Evolutionary conservation across 2,329 filamentous ascomycete species (phyloP).

Genomic region (Cytospora piceicola): DNA sequence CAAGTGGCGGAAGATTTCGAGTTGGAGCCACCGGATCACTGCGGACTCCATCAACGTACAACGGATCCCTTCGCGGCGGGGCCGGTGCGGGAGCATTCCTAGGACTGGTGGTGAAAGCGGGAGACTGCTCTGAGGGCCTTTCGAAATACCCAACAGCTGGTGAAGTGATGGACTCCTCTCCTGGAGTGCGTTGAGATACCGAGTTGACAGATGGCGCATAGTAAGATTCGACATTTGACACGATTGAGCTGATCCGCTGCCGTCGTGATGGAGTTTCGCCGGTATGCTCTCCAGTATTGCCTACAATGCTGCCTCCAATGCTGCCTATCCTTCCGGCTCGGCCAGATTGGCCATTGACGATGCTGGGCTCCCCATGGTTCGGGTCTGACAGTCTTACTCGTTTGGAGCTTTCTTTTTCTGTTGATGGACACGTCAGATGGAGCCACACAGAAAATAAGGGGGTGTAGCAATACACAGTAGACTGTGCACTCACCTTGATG

Average conservation of each 20-base stretch:
- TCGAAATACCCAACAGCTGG: constrained; percentile 45
- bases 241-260: constrained; percentile 53
- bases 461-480: neutral
- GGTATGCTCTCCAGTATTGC: constrained; percentile 13
- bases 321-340: constrained; percentile 42
- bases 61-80: constrained; percentile 32
- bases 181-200: constrained; percentile 42
- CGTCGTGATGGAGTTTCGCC: constrained; percentile 46
- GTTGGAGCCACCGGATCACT: constrained; percentile 39
- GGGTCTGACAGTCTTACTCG: constrained; percentile 51
- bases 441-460: constrained; percentile 8
- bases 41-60: constrained; percentile 36
- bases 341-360: constrained; percentile 50
- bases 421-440: constrained; percentile 20
- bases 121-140: constrained; percentile 36
- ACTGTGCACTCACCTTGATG: constrained; percentile 54
- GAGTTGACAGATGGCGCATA: constrained; percentile 46
- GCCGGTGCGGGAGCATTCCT: constrained; percentile 34
- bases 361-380: constrained; percentile 38
- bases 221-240: constrained; percentile 51
- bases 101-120: constrained; percentile 35
- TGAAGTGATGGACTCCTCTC: constrained; percentile 50
- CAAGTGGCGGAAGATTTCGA: constrained; percentile 50
- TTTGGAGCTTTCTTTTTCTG: constrained; percentile 55
- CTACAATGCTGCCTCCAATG: constrained; percentile 12